Percentiles rank a stretch among this genome's conserved stretches.
Evolutionary conservation across 306 rosid genomes (phyloP).

Genomic region (Ammopiptanthus mongolicus): DNA sequence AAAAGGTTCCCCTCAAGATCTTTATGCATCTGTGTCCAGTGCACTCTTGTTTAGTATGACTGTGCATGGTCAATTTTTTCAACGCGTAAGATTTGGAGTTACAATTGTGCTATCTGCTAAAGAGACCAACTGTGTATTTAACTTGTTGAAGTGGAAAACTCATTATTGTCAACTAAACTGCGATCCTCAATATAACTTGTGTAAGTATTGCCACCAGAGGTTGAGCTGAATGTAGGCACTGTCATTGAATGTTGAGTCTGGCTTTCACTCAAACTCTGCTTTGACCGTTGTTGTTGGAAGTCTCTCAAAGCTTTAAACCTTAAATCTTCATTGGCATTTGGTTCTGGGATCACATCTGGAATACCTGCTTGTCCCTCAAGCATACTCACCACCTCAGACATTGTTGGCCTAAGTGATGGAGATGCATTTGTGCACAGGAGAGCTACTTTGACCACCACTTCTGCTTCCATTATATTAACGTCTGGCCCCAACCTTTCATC

Average conservation of each 20-base stretch:
- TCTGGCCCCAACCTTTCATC: constrained; percentile 51
- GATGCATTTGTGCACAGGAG: constrained; percentile 60
- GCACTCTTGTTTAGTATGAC: background rate
- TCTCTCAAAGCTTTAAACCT: constrained; percentile 80
- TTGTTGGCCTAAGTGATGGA: constrained; percentile 56
- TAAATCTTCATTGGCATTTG: constrained; percentile 43
- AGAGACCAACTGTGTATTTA: background rate
- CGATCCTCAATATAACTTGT: constrained; percentile 17
- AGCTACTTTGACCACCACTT: constrained; percentile 49
- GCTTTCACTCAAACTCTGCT: constrained; percentile 34
- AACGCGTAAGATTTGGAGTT: background rate
- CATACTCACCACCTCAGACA: constrained; percentile 70
- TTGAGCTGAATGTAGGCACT: constrained; percentile 29
- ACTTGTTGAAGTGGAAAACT: background rate
- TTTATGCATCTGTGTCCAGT: background rate
- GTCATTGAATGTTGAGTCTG: constrained; percentile 33
- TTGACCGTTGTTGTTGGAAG: constrained; percentile 29
- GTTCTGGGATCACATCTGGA: constrained; percentile 47
- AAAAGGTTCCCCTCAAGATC: background rate
- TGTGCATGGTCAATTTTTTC: background rate
- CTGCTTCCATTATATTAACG: constrained; percentile 42
- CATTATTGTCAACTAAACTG: constrained; percentile 10
- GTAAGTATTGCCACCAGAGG: constrained; percentile 27
- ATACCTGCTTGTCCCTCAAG: constrained; percentile 49
- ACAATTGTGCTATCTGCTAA: background rate